A percentile compares a stretch with the other conserved stretches of the same genome.
These are phyloP conservation scores for Ceratobasidium sp. DNA, from an alignment of 1,284 basidiomycete genomes.

Conservation along the genomic window DNA sequence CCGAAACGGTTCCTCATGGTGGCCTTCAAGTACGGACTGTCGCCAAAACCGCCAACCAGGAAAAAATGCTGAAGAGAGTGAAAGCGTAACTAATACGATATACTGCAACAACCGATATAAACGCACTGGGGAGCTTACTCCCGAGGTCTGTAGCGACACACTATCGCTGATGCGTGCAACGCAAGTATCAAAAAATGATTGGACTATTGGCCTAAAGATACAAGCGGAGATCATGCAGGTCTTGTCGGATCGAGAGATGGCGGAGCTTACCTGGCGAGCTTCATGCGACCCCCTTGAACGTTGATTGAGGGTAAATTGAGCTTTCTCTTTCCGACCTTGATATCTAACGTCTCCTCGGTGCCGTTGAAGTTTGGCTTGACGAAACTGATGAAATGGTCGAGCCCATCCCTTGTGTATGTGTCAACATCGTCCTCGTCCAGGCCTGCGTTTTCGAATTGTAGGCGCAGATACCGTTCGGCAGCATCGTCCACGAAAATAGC, in stretches of 20 bases:
- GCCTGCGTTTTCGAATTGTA: neutral
- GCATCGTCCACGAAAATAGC: conserved; percentile 27
- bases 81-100: neutral
- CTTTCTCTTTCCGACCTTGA: neutral
- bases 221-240: neutral
- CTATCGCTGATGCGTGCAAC: neutral
- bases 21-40: conserved; percentile 13
- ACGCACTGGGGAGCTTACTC: neutral
- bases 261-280: neutral
- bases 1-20: neutral
- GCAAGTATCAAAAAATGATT: conserved; percentile 20
- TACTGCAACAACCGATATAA: neutral
- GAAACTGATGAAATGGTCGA: conserved; percentile 8
- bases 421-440: conserved; percentile 13
- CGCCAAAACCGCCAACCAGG: conserved; percentile 38
- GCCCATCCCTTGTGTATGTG: neutral
- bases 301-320: neutral
- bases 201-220: neutral
- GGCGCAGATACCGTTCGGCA: neutral
- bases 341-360: neutral
- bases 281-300: neutral
- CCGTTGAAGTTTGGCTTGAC: conserved; percentile 11
- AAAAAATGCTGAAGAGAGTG: conserved; percentile 5
- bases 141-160: neutral
- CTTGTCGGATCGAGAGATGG: neutral